Percentiles rank a stretch among this genome's conserved stretches.
These are phyloP conservation scores for Biscogniauxia marginata DNA, from an alignment of 2,329 filamentous ascomycete species.

Conservation along the genomic window DNA sequence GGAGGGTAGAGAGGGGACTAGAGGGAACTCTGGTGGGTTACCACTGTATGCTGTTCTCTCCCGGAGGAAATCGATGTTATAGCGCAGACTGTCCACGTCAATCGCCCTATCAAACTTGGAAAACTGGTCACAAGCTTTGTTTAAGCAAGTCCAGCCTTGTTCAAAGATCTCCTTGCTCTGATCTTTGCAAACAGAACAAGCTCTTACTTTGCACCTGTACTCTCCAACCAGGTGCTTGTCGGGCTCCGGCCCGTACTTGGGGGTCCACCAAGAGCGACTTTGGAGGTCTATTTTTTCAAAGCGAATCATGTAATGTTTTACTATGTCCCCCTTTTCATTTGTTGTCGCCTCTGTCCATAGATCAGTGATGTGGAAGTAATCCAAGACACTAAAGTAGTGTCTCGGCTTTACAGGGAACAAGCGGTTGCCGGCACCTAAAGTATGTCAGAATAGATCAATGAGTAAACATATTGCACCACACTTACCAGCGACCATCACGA, in stretches of 20 bases:
- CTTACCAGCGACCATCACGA: slow-evolving; percentile 57
- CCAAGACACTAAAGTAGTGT: slow-evolving; percentile 63
- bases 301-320: slow-evolving; percentile 52
- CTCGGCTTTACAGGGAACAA: slow-evolving; percentile 48
- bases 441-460: slow-evolving; percentile 6
- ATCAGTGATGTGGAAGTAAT: slow-evolving; percentile 66
- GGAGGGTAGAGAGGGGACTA: slow-evolving; percentile 36
- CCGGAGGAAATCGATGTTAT: slow-evolving; percentile 56
- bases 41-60: slow-evolving; percentile 46
- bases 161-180: slow-evolving; percentile 38
- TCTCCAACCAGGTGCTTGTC: slow-evolving; percentile 32
- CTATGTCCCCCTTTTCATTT: slow-evolving; percentile 31
- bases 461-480: background rate
- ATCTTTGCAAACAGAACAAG: slow-evolving; percentile 42
- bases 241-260: slow-evolving; percentile 30
- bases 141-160: slow-evolving; percentile 31
- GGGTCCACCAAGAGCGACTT: slow-evolving; percentile 59
- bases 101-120: slow-evolving; percentile 39
- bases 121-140: slow-evolving; percentile 47
- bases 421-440: slow-evolving; percentile 50
- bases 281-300: slow-evolving; percentile 61
- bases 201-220: slow-evolving; percentile 19
- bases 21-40: slow-evolving; percentile 33
- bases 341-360: slow-evolving; percentile 63
- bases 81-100: slow-evolving; percentile 40